Evolutionary conservation across 2,329 filamentous ascomycete genomes (phyloP).

Genomic region (Trichoderma semiorbis): DNA sequence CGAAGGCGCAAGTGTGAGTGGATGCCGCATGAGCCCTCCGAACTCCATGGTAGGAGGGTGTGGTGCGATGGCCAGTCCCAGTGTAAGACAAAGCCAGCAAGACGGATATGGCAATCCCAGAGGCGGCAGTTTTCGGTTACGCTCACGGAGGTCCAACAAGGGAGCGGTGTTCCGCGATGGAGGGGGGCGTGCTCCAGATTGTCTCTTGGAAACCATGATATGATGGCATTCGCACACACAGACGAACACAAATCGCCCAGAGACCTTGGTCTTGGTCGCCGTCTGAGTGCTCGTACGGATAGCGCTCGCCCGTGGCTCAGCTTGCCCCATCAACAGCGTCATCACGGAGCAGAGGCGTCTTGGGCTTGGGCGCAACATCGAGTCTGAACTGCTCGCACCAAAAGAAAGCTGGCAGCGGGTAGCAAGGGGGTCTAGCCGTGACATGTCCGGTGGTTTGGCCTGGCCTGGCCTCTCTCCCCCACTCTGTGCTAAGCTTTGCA

Average conservation of each 20-base stretch:
- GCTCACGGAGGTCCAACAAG: not conserved
- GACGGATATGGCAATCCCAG: slow-evolving; percentile 1
- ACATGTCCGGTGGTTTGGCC: slow-evolving; percentile 10
- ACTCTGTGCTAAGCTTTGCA: slow-evolving; percentile 9
- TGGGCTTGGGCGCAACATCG: slow-evolving; percentile 5
- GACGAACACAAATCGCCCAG: not conserved
- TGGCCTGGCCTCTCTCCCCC: not conserved
- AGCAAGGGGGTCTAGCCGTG: slow-evolving; percentile 9
- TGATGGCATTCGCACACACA: not conserved
- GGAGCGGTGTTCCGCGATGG: not conserved
- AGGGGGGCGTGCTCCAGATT: not conserved
- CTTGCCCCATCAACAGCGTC: slow-evolving; percentile 1
- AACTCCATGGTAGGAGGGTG: slow-evolving; percentile 8
- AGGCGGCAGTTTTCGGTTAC: slow-evolving; percentile 14
- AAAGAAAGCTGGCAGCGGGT: slow-evolving; percentile 7
- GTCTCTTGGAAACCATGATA: not conserved
- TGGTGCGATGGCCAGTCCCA: slow-evolving; percentile 9
- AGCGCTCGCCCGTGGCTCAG: not conserved
- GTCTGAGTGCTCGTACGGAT: not conserved
- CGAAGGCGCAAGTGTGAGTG: slow-evolving; percentile 11
- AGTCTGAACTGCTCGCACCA: slow-evolving; percentile 1
- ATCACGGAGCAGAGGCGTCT: not conserved
- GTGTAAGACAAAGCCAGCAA: slow-evolving; percentile 7
- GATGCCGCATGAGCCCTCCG: slow-evolving; percentile 10
- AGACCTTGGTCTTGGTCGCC: not conserved